Conservation (phyloP, 2,329 filamentous ascomycete genomes). For the Sporothrix phasma region DNA sequence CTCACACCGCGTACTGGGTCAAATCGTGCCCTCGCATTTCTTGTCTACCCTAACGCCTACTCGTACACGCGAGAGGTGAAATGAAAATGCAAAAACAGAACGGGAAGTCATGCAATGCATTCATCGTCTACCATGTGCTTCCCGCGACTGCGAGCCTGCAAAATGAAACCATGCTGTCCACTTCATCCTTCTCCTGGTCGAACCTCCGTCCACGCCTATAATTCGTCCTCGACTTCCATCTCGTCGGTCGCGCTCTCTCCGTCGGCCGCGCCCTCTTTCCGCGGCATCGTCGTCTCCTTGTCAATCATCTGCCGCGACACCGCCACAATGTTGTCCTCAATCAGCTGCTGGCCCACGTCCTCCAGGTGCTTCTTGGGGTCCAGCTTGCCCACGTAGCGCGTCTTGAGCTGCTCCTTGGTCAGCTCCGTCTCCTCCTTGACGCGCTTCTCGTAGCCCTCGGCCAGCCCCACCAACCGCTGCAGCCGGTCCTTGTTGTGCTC, state of each 20-base stretch:
- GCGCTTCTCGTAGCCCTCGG: conserved; percentile 95
- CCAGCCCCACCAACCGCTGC: conserved; percentile 75
- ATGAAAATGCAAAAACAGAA: neutral
- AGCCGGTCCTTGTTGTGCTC: conserved; percentile 79
- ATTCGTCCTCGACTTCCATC: conserved; percentile 63
- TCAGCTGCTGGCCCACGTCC: conserved; percentile 89
- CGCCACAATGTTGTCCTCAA: conserved; percentile 98
- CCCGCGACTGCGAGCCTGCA: neutral
- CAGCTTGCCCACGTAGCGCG: conserved; percentile 95
- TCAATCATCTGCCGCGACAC: conserved; percentile 99
- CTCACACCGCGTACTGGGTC: neutral
- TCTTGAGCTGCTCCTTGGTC: conserved; percentile 96
- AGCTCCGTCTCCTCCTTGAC: conserved; percentile 98
- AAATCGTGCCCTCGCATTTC: neutral
- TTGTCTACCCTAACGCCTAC: conserved; percentile 21
- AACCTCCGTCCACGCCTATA: conserved; percentile 1
- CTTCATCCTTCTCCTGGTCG: too few relatives aligned
- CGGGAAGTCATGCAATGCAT: neutral
- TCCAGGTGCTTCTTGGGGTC: conserved; percentile 99
- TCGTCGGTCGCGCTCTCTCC: conserved; percentile 28
- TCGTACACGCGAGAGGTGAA: conserved; percentile 18
- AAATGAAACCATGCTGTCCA: neutral
- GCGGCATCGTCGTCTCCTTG: conserved; percentile 90
- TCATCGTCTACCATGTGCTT: neutral
- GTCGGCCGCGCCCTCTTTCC: conserved; percentile 43